Evolutionary conservation across 2,329 filamentous ascomycete genomes (phyloP).

Genomic region (Stagonosporopsis vannaccii): DNA sequence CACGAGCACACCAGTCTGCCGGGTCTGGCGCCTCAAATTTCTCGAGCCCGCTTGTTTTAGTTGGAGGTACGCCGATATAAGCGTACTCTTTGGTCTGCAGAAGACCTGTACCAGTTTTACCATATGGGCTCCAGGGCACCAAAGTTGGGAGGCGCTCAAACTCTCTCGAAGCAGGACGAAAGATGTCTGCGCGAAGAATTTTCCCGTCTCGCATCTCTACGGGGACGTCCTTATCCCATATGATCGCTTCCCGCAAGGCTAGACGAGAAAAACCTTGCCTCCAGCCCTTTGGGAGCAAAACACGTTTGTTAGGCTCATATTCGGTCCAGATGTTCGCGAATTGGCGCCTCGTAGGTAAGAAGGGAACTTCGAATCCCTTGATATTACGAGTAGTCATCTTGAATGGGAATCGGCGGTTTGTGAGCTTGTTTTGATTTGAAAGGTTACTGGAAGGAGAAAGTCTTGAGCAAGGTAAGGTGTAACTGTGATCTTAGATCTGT

Average conservation of each 20-base stretch:
- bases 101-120: not conserved
- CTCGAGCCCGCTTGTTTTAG: not conserved
- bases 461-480: no score
- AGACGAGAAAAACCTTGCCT: not conserved
- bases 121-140: not conserved
- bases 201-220: not conserved
- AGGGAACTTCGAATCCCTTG: not conserved
- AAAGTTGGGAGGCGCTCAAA: not conserved
- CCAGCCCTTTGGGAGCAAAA: not conserved
- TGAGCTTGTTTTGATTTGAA: no score
- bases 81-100: no score
- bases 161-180: not conserved
- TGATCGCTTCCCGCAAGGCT: not conserved
- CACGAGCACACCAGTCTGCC: not conserved
- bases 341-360: not conserved
- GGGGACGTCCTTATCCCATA: constrained; percentile 1
- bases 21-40: not conserved
- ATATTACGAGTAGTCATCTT: not conserved
- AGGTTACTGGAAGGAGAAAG: no score
- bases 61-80: not conserved
- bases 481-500: no score
- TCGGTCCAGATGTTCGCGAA: not conserved
- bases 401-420: no score
- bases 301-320: constrained; percentile 3
- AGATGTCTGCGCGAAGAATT: not conserved